Evolutionary conservation across 2,329 filamentous ascomycete genomes (phyloP), one percentile per base, ranked within the genome.

Genomic region (Chrysoporthe austroafricana): DNA sequence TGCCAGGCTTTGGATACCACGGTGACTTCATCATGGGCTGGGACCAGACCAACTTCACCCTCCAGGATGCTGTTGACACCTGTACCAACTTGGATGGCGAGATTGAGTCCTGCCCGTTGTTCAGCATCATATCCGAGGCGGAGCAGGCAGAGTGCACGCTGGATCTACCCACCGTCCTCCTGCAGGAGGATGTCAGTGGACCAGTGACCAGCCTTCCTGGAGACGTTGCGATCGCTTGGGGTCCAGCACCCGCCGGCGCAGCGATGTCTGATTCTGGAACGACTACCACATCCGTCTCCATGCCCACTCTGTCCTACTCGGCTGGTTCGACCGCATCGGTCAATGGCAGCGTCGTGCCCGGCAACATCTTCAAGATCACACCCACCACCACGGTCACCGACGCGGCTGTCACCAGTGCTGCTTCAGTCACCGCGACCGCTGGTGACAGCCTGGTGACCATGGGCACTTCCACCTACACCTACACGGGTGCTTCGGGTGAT

Each of bases 21-120:
- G 93, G 85, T 61, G 93, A 96, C 75, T 94, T 95, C 79, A 89
- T 94, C 73, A 89, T 85, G 75, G 93, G 91, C 39, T 96, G 93
- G 93, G 86, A 94, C 2, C 74, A 80, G 9, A 80, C 82, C 3
- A 43, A 36, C 54, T 70, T 70, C 66, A 88, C 93, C 78, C 84
- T 96, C 46, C 88, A 94, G 77, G 63, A 84, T 6, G 93, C 92
- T n/a, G 83, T 94, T 70, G 78, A 94, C 59, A 85, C 83, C 8
- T 97, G 94, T 85, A 95, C 90, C 63, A 91, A 88, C 78, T 75
- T 74, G 0, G 89, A 87, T 11, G 94, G 94, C 44, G 74, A 82
- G 54, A 88, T 97, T 58, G 74, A 84, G 56, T 93, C 94, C 77
- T 97, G 94, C 80, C 80, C 86, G 0, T 73, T 96, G 42, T 97